Evolutionary conservation across 257 asterid species (phyloP).

Genomic region (Solanum okadae): DNA sequence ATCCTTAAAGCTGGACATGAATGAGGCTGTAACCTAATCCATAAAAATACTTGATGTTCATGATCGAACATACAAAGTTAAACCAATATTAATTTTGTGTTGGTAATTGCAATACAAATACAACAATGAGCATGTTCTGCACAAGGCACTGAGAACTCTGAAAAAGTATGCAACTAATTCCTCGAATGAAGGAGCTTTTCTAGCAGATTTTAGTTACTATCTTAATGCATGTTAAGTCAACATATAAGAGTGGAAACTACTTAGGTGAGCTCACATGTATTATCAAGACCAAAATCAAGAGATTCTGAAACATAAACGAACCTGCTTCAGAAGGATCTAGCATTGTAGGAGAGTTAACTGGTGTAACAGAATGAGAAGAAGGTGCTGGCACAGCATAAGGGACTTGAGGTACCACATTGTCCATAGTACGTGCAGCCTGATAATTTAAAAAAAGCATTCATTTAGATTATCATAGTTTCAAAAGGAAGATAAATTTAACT

Average conservation of each 20-base stretch:
- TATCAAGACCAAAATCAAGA: background rate
- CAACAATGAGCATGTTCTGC: background rate
- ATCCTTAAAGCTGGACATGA: background rate
- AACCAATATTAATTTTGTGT: background rate
- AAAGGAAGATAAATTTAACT: background rate
- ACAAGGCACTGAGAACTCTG: background rate
- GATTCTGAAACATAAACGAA: background rate
- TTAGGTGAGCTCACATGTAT: background rate
- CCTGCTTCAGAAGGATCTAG: background rate
- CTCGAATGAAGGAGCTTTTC: background rate
- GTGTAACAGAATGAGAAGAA: background rate
- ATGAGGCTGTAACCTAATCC: background rate
- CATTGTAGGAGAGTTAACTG: background rate
- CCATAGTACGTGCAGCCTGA: background rate
- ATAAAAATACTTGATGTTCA: background rate
- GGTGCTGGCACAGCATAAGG: background rate
- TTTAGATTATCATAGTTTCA: background rate
- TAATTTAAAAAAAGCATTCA: background rate
- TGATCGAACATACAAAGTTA: background rate
- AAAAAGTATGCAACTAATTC: background rate
- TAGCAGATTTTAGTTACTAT: background rate
- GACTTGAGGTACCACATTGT: background rate
- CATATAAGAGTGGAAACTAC: background rate
- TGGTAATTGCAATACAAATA: background rate
- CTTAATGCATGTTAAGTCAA: background rate